Evolutionary conservation across 371 early-diverging fungal genomes (phyloP).

Genomic region (Actinomortierella ambigua): DNA sequence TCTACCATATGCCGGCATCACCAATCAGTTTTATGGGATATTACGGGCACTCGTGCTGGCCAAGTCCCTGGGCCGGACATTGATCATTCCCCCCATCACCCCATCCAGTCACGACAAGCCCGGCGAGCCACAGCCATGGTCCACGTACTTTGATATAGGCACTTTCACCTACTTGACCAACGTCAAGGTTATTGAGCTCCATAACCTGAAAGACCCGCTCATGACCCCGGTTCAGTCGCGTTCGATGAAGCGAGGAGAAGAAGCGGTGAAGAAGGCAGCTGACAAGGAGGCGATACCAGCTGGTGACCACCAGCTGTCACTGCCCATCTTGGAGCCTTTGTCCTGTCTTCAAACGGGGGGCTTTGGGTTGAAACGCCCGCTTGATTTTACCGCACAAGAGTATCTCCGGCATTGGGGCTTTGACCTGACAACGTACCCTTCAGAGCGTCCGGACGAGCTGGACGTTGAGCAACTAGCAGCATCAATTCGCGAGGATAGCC

Average conservation of each 20-base stretch:
- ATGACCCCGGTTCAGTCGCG: no score
- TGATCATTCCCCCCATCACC: constrained; percentile 33
- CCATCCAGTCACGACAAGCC: constrained; percentile 6
- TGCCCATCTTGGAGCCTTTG: constrained; percentile 9
- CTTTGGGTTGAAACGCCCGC: constrained; percentile 22
- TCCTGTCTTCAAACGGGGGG: constrained; percentile 27
- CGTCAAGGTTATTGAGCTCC: constrained; percentile 19
- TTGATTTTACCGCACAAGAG: constrained; percentile 28
- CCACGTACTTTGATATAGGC: constrained; percentile 25
- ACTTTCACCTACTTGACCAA: constrained; percentile 28
- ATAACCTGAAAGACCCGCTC: constrained; percentile 6
- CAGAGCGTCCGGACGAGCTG: neutral
- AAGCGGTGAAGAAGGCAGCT: no score
- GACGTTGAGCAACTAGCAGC: neutral
- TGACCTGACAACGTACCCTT: constrained; percentile 6
- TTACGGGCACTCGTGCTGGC: constrained; percentile 33
- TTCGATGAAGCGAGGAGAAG: no score
- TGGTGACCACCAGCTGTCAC: neutral
- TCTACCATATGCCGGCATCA: constrained; percentile 18
- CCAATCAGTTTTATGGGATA: constrained; percentile 31
- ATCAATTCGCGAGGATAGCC: constrained; percentile 4
- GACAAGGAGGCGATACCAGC: neutral
- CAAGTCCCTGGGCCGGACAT: constrained; percentile 23
- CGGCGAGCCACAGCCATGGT: constrained; percentile 31
- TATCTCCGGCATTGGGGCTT: constrained; percentile 30